A percentile compares a stretch with the other conserved stretches of the same genome.
Evolutionary conservation across 768 basidiomycete genomes (phyloP).

Genomic region (Amylocystis lapponica): DNA sequence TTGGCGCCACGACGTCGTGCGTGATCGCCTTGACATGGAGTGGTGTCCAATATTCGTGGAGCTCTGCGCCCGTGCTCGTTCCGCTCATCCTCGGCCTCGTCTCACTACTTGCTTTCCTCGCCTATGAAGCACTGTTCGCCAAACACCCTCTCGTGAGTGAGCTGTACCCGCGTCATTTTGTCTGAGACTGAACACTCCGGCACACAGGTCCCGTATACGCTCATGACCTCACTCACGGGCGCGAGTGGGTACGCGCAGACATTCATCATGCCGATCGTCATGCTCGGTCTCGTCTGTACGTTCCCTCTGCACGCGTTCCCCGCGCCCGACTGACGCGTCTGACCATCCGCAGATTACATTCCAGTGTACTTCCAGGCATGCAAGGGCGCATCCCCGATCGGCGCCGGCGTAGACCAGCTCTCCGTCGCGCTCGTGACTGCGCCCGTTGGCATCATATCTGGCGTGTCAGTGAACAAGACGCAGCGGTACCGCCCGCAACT

Average conservation of each 20-base stretch:
- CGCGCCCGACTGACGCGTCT: too few relatives aligned
- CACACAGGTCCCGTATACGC: slow-evolving; percentile 5
- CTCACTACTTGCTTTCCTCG: slow-evolving; percentile 26
- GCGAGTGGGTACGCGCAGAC: slow-evolving; percentile 12
- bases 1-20: slow-evolving; percentile 12
- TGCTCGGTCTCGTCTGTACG: slow-evolving; percentile 9
- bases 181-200: not conserved
- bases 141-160: not conserved
- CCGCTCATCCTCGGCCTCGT: slow-evolving; percentile 30
- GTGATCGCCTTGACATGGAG: slow-evolving; percentile 26
- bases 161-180: not conserved
- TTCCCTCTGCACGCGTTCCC: too few relatives aligned
- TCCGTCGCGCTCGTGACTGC: slow-evolving; percentile 29
- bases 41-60: slow-evolving; percentile 32
- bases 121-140: slow-evolving; percentile 23
- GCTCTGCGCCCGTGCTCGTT: slow-evolving; percentile 25
- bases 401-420: slow-evolving; percentile 33
- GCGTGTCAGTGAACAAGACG: slow-evolving; percentile 23
- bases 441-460: slow-evolving; percentile 33
- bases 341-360: slow-evolving; percentile 29
- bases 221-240: slow-evolving; percentile 7
- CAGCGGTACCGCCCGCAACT: slow-evolving; percentile 32
- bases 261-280: slow-evolving; percentile 9
- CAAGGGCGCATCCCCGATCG: slow-evolving; percentile 31
- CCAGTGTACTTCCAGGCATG: slow-evolving; percentile 44